Evolutionary conservation across 257 asterid species (phyloP), one percentile per base, ranked within the genome.

Genomic region (Euphrasia confusa): DNA sequence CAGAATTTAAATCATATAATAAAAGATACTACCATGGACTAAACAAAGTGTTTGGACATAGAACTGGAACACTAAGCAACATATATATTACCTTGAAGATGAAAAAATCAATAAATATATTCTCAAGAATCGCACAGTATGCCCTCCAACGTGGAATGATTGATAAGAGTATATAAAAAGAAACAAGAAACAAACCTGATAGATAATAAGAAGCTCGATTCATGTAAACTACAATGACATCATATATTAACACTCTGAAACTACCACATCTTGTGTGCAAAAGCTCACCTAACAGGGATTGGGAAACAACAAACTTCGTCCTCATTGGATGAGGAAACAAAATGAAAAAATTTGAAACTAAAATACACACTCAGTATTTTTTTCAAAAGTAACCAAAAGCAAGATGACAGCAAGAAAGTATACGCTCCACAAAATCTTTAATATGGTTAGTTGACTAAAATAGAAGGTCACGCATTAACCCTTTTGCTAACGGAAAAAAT

Each of bases 251-350:
- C 26, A 45, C 53, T 15, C 24, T 14, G 26, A 45, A 61, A 66
- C 44, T 64, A 57, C 68, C 44, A 28, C 42, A 30, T 2, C 39
- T 67, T 17, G 30, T 11, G 52, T 67, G 37, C 7, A 17, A 15
- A 35, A 63, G n/a, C 15, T 7, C 60, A 7, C 27, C 57, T 26
- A 57, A 58, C 53, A 48, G 18, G 60, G 9, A 37, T 60, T 4
- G 17, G 45, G 67, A 64, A 70, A 39, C 21, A 59, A 71, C 54
- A 56, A 56, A 39, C 65, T 61, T 67, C 61, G 13, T 5, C 27
- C 24, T 14, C 55, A 27, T 37, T 53, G 10, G 26, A 55, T 28
- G 18, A 21, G 15, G 8, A 54, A 61, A 39, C 28, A 39, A 53
- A 15, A 53, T 0, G 24, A 61, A 42, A 48, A 58, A 54, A 27